Evolutionary conservation across 495 filamentous ascomycete genomes (phyloP).

Genomic region (Niebla homalea): DNA sequence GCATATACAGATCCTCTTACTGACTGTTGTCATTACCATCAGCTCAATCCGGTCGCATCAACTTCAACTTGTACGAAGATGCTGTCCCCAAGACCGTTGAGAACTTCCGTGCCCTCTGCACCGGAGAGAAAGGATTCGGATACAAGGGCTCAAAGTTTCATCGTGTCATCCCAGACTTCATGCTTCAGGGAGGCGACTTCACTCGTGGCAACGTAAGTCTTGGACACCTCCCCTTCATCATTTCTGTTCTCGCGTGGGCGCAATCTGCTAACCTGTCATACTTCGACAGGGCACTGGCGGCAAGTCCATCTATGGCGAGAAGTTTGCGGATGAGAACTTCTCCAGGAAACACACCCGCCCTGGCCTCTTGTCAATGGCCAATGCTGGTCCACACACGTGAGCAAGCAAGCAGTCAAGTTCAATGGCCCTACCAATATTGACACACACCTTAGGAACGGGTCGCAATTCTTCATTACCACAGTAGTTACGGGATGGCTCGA

Average conservation of each 20-base stretch:
- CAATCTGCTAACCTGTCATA: background rate
- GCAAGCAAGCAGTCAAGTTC: conserved; percentile 15
- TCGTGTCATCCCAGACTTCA: conserved; percentile 94
- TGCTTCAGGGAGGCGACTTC: conserved; percentile 99
- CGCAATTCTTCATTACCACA: conserved; percentile 97
- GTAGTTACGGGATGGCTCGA: conserved; percentile 85
- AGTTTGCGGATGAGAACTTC: conserved; percentile 98
- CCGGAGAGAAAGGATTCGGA: conserved; percentile 73
- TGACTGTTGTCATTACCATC: conserved; percentile 13
- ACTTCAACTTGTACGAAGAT: conserved; percentile 80
- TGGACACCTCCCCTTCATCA: background rate
- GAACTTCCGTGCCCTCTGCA: conserved; percentile 96
- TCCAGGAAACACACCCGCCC: conserved; percentile 67
- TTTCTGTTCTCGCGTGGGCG: no score
- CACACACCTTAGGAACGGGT: conserved; percentile 62
- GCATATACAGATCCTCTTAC: conserved; percentile 15
- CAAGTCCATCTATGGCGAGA: conserved; percentile 91
- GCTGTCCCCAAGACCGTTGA: conserved; percentile 83
- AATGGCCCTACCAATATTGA: background rate
- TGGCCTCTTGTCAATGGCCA: conserved; percentile 93
- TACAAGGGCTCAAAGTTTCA: conserved; percentile 92
- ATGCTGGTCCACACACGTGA: conserved; percentile 78
- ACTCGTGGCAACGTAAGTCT: conserved; percentile 71
- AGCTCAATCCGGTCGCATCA: conserved; percentile 71
- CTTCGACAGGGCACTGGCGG: conserved; percentile 62